These are phyloP conservation scores for Neopestalotiopsis sp. DNA, from an alignment of 2,329 filamentous ascomycete genomes.

Conservation along the genomic window DNA sequence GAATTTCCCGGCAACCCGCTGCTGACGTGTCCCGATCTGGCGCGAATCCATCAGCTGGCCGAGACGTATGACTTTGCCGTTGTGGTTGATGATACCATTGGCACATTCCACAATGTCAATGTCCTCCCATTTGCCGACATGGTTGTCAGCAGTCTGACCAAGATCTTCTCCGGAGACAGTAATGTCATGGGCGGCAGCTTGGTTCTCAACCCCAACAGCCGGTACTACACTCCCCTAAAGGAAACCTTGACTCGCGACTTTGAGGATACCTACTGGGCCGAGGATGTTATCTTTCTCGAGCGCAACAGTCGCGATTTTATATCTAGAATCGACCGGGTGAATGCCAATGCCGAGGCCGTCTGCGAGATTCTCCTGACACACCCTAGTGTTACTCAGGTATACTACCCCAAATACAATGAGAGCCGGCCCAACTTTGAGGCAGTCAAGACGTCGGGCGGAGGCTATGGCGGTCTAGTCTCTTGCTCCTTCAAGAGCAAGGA, in stretches of 20 bases:
- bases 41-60: conserved; percentile 79
- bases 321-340: conserved; percentile 81
- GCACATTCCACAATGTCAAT: conserved; percentile 95
- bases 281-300: conserved; percentile 94
- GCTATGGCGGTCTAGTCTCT: conserved; percentile 89
- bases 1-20: conserved; percentile 96
- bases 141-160: conserved; percentile 93
- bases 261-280: conserved; percentile 92
- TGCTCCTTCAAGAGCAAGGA: conserved; percentile 74
- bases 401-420: conserved; percentile 83
- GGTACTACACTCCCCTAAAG: conserved; percentile 74
- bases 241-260: conserved; percentile 67
- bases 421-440: conserved; percentile 78
- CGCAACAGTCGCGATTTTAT: conserved; percentile 94
- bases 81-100: conserved; percentile 94
- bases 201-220: conserved; percentile 68
- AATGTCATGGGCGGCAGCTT: conserved; percentile 95
- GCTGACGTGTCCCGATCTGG: conserved; percentile 81
- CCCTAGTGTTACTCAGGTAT: conserved; percentile 73
- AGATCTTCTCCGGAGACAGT: conserved; percentile 95
- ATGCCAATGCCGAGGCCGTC: conserved; percentile 83
- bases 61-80: conserved; percentile 87
- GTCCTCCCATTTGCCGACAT: conserved; percentile 89
- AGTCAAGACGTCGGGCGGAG: conserved; percentile 74
- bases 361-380: conserved; percentile 71